Evolutionary conservation across 2,329 filamentous ascomycete species (phyloP).

Genomic region (Aspergillus sp.): DNA sequence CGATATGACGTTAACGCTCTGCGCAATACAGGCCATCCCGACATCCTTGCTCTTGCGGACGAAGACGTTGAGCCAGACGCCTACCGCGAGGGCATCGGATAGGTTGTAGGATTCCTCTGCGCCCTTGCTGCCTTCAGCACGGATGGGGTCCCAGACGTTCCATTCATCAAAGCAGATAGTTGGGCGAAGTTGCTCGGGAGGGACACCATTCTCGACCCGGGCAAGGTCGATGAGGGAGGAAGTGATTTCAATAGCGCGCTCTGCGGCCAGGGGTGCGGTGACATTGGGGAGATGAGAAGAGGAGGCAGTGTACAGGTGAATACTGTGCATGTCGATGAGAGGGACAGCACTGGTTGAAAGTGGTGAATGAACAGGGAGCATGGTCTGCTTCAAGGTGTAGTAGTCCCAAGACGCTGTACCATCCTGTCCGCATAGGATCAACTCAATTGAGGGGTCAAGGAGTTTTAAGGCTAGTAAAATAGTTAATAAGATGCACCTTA

Average conservation of each 20-base stretch:
- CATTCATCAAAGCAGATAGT: conserved; percentile 82
- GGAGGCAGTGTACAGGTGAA: conserved; percentile 73
- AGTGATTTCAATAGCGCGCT: conserved; percentile 71
- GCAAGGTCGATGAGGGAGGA: conserved; percentile 71
- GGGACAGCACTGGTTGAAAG: conserved; percentile 40
- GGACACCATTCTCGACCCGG: conserved; percentile 62
- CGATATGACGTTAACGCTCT: conserved; percentile 75
- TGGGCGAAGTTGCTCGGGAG: conserved; percentile 59
- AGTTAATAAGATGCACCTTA: conserved; percentile 3
- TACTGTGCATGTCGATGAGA: conserved; percentile 76
- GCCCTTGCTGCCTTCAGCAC: conserved; percentile 69
- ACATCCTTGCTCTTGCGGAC: conserved; percentile 68
- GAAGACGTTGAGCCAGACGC: conserved; percentile 74
- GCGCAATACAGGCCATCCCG: conserved; percentile 77
- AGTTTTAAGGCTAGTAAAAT: conserved; percentile 37
- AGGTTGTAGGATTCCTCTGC: conserved; percentile 74
- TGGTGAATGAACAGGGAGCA: conserved; percentile 49
- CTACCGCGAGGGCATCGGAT: conserved; percentile 73
- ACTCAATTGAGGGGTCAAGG: conserved; percentile 62
- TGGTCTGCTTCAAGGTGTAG: conserved; percentile 69
- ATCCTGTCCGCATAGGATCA: conserved; percentile 74
- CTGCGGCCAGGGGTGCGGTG: conserved; percentile 66
- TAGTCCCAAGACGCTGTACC: conserved; percentile 71
- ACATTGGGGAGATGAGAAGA: conserved; percentile 56
- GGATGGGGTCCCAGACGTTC: conserved; percentile 77